A percentile compares a stretch with the other conserved stretches of the same genome.
phyloP scores from a whole-genome alignment of 1,284 basidiomycete genomes.

The Boletus subluridellus region DNA sequence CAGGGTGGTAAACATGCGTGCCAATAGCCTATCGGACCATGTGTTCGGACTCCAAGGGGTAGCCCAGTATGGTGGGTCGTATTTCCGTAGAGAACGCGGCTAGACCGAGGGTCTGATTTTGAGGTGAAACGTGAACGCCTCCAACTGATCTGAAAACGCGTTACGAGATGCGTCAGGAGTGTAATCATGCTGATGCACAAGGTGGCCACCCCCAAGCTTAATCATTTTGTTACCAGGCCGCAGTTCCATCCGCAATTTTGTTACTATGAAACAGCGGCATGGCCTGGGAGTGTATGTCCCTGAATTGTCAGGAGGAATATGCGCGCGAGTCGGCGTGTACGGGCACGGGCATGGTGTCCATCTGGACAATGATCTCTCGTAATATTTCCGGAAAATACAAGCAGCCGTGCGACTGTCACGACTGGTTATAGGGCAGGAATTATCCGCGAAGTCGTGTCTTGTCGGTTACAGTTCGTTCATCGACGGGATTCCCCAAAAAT shows the following conservation, averaged over 20 bases:
- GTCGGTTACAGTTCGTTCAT: not conserved
- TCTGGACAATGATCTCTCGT: not conserved
- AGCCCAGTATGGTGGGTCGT: not conserved
- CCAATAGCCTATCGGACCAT: not conserved
- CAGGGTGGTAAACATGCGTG: not conserved
- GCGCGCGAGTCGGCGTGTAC: not conserved
- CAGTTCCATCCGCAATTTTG: not conserved
- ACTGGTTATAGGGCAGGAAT: not conserved
- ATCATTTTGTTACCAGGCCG: not conserved
- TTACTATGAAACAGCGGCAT: not conserved
- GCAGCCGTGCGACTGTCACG: not conserved
- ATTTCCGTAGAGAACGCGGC: not conserved
- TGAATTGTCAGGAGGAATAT: not conserved
- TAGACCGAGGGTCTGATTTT: not conserved
- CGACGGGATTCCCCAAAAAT: not conserved
- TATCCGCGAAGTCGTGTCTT: not conserved
- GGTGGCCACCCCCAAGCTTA: not conserved
- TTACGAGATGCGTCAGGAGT: not conserved
- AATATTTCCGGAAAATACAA: not conserved
- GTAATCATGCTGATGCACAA: not conserved
- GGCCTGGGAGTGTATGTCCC: not conserved
- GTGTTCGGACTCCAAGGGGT: not conserved
- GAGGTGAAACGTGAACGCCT: not conserved
- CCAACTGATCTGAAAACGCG: not conserved
- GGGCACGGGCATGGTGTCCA: not conserved